These are phyloP conservation scores for Umbelopsis sp. DNA, from an alignment of 371 early-diverging fungal species.

Conservation along the genomic window DNA sequence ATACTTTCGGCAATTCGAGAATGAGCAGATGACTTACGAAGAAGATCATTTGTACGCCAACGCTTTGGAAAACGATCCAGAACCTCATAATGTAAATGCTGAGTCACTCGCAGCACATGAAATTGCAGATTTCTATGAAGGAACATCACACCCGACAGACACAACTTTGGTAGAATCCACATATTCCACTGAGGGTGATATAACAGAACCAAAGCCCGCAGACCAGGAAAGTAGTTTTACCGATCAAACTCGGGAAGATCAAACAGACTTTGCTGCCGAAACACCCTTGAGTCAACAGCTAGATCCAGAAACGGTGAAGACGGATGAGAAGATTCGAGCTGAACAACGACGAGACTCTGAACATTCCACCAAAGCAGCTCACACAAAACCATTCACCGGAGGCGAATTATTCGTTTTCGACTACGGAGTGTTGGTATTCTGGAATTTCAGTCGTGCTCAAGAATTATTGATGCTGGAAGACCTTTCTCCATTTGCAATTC, in stretches of 20 bases:
- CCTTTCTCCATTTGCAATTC: conserved; percentile 55
- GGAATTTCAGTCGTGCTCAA: conserved; percentile 91
- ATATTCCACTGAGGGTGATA: background rate
- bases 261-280: background rate
- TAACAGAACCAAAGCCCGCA: background rate
- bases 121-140: conserved; percentile 1
- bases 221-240: too few relatives aligned
- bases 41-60: conserved; percentile 38
- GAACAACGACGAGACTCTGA: conserved; percentile 15
- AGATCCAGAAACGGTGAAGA: conserved; percentile 1
- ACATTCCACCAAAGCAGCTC: conserved; percentile 9
- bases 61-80: conserved; percentile 16
- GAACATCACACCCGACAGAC: background rate
- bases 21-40: conserved; percentile 46
- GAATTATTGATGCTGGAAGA: conserved; percentile 80
- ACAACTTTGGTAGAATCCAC: background rate
- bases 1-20: conserved; percentile 46
- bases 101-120: background rate
- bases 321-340: conserved; percentile 4
- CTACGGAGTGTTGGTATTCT: conserved; percentile 94
- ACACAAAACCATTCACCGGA: conserved; percentile 50
- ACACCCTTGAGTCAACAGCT: background rate
- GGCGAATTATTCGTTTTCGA: conserved; percentile 88
- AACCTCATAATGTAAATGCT: background rate
- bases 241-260: background rate